Conservation (phyloP, 441 rosid genomes). For the Adansonia rubrostipa region DNA sequence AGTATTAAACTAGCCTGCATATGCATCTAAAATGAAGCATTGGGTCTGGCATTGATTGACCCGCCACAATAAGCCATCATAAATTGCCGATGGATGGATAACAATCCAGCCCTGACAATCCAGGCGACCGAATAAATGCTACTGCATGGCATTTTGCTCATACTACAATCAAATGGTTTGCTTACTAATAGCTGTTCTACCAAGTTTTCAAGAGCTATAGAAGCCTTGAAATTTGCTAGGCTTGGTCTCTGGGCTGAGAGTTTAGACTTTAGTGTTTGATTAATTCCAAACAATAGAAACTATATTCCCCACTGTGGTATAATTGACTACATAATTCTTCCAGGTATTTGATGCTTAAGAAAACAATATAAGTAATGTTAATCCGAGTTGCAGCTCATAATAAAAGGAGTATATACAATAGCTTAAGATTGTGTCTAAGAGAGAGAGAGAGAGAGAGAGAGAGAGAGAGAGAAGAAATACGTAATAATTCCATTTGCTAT, state of each 20-base stretch:
- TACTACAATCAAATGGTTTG: not conserved
- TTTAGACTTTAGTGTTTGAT: slow-evolving; percentile 5
- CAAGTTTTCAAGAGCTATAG: not conserved
- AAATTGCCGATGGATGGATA: not conserved
- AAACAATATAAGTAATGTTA: not conserved
- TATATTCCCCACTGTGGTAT: not conserved
- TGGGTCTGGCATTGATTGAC: not conserved
- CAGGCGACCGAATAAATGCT: not conserved
- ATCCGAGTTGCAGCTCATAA: not conserved
- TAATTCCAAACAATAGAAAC: not conserved
- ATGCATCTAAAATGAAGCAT: slow-evolving; percentile 10
- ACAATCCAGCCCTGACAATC: not conserved
- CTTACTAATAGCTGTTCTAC: not conserved
- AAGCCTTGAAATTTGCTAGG: not conserved
- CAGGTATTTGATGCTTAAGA: not conserved
- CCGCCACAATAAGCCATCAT: not conserved
- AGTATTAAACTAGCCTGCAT: not conserved
- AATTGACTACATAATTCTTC: not conserved
- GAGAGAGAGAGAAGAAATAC: not conserved
- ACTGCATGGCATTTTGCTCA: not conserved
- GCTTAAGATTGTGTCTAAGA: not conserved
- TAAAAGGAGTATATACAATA: not conserved
- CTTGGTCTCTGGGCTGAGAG: not conserved
- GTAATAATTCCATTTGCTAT: not conserved
- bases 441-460: not conserved